A percentile compares a stretch with the other conserved stretches of the same genome.
These are phyloP conservation scores for Corylus avellana DNA, from an alignment of 306 rosid genomes.

Conservation along the genomic window DNA sequence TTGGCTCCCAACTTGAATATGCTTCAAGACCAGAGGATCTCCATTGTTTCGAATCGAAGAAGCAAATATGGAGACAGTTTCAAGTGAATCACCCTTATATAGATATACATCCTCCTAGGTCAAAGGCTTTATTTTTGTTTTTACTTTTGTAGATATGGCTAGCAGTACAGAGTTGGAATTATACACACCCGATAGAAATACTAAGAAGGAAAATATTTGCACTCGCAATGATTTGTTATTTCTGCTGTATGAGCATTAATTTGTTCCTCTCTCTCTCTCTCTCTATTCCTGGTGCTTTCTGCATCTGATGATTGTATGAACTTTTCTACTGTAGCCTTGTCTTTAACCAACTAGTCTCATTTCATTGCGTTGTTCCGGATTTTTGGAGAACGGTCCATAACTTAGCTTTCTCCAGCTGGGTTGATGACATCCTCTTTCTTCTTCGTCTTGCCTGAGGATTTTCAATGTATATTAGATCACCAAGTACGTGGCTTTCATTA, in stretches of 20 bases:
- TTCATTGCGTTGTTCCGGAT: not conserved
- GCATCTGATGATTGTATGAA: not conserved
- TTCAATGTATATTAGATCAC: not conserved
- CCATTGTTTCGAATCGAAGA: conserved; percentile 72
- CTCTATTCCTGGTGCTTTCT: not conserved
- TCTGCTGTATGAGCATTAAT: not conserved
- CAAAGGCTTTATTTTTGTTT: conserved; percentile 18
- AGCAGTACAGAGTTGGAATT: conserved; percentile 13
- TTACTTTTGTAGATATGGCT: conserved; percentile 30
- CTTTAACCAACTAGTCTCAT: not conserved
- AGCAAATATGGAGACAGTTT: conserved; percentile 45
- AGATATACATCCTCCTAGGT: conserved; percentile 23
- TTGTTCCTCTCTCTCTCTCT: not conserved
- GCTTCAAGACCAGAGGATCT: conserved; percentile 94
- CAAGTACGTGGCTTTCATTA: not conserved
- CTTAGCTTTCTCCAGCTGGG: not conserved
- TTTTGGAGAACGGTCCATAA: not conserved
- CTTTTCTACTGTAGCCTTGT: not conserved
- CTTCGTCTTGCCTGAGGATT: not conserved
- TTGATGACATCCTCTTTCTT: not conserved
- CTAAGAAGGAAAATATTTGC: not conserved
- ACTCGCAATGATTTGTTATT: not conserved
- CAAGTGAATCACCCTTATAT: conserved; percentile 29
- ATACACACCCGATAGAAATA: conserved; percentile 12
- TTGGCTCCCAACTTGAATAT: conserved; percentile 89